Evolutionary conservation across 2,329 filamentous ascomycete genomes (phyloP).

Genomic region (Hypomyces perniciosus): DNA sequence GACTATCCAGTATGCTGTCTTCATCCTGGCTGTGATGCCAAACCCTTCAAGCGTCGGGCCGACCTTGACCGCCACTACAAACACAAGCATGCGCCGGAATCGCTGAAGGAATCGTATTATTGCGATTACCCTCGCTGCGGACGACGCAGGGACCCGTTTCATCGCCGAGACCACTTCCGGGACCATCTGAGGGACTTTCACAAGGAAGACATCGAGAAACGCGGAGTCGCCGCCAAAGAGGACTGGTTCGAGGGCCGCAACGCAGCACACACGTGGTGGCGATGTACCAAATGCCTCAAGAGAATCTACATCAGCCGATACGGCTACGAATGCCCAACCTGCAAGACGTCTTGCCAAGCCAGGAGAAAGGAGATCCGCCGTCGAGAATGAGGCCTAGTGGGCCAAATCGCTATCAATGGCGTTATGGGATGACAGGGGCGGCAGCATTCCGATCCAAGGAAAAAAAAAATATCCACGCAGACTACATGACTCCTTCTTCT

Average conservation of each 20-base stretch:
- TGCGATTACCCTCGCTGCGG: conserved; percentile 49
- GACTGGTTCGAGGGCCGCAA: conserved; percentile 36
- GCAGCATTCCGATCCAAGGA: too few species aligned
- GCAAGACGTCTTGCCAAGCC: conserved; percentile 41
- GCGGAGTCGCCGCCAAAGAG: conserved; percentile 30
- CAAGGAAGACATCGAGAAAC: conserved; percentile 48
- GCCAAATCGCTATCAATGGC: neutral
- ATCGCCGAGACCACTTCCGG: conserved; percentile 50
- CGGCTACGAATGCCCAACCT: conserved; percentile 41
- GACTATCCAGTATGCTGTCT: conserved; percentile 35
- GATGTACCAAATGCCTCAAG: conserved; percentile 47
- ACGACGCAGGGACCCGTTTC: conserved; percentile 41
- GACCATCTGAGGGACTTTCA: conserved; percentile 53
- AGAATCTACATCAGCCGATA: conserved; percentile 36
- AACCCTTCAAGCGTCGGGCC: conserved; percentile 45
- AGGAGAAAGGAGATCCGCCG: conserved; percentile 34
- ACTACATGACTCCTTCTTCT: too few species aligned
- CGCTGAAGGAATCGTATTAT: conserved; percentile 36
- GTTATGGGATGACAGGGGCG: conserved; percentile 3
- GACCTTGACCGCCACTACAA: conserved; percentile 50
- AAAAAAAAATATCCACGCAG: too few species aligned
- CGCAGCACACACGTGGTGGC: conserved; percentile 43
- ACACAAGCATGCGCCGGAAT: conserved; percentile 40
- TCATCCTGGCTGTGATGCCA: conserved; percentile 35
- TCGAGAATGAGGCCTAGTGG: conserved; percentile 12